phyloP scores from a whole-genome alignment of 1,284 basidiomycete species.

The Leucoagaricus sp. region DNA sequence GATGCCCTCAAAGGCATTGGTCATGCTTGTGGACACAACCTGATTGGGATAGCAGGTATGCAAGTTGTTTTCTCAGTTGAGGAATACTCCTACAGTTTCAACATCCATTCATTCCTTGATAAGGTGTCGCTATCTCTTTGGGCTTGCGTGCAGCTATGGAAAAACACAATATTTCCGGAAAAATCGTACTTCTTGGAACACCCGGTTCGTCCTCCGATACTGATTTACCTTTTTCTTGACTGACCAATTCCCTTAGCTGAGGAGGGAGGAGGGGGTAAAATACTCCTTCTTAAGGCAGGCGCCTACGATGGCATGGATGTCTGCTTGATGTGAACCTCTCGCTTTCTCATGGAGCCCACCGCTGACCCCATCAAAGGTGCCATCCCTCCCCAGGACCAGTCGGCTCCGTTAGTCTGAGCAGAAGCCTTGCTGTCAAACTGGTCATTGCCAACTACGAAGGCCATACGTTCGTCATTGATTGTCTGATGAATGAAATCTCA shows the following conservation, averaged over 20 bases:
- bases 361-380: slow-evolving; percentile 40
- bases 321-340: slow-evolving; percentile 56
- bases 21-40: slow-evolving; percentile 79
- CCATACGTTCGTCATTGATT: slow-evolving; percentile 47
- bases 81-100: no score
- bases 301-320: slow-evolving; percentile 69
- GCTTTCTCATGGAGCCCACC: slow-evolving; percentile 16
- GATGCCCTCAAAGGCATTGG: slow-evolving; percentile 66
- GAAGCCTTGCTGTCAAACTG: slow-evolving; percentile 52
- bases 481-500: not conserved
- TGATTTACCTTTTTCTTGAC: not conserved
- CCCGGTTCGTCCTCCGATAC: slow-evolving; percentile 47
- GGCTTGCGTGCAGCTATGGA: slow-evolving; percentile 60
- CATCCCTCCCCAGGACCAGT: slow-evolving; percentile 64
- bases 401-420: slow-evolving; percentile 51
- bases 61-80: not conserved
- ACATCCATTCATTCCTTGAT: slow-evolving; percentile 18
- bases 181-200: slow-evolving; percentile 74
- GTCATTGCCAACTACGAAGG: slow-evolving; percentile 56
- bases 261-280: slow-evolving; percentile 74
- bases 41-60: slow-evolving; percentile 64
- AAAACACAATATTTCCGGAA: slow-evolving; percentile 59
- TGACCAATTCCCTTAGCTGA: slow-evolving; percentile 49
- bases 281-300: slow-evolving; percentile 58
- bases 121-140: slow-evolving; percentile 70